These are phyloP conservation scores for Fragilaria crotonensis DNA, from an alignment of 108 stramenopile species.

Conservation along the genomic window DNA sequence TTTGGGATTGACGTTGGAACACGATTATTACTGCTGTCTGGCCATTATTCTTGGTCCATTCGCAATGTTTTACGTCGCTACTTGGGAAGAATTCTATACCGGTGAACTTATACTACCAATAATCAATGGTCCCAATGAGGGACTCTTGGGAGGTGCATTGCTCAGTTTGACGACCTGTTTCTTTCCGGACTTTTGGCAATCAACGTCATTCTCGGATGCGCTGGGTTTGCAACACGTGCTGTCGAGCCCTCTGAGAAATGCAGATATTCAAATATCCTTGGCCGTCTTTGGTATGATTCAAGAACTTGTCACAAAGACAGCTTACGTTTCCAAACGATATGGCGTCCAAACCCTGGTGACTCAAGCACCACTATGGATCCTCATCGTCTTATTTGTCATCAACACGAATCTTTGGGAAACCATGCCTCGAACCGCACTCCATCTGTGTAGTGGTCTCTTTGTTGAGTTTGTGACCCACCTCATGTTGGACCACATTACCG, in stretches of 20 bases:
- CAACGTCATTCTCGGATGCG: conserved; percentile 27
- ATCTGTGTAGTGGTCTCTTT: conserved; percentile 55
- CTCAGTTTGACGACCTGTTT: conserved; percentile 49
- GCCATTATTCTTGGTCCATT: conserved; percentile 54
- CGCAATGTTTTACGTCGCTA: conserved; percentile 64
- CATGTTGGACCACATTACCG: conserved; percentile 79
- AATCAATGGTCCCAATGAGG: conserved; percentile 83
- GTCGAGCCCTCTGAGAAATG: conserved; percentile 25
- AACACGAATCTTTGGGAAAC: conserved; percentile 32
- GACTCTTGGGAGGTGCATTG: conserved; percentile 52
- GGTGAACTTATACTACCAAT: conserved; percentile 72
- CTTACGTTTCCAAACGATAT: conserved; percentile 29
- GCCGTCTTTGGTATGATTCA: conserved; percentile 32
- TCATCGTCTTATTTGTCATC: conserved; percentile 26
- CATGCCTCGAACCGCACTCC: conserved; percentile 53
- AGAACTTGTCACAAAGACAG: conserved; percentile 46
- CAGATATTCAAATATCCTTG: conserved; percentile 44
- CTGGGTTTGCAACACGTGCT: conserved; percentile 6
- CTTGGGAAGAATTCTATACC: conserved; percentile 86
- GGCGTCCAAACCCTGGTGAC: conserved; percentile 17
- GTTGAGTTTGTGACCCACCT: conserved; percentile 75
- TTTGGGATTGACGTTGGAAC: conserved; percentile 27
- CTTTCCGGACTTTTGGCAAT: conserved; percentile 52
- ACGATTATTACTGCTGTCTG: conserved; percentile 32
- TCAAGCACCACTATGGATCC: conserved; percentile 37